Evolutionary conservation across 768 basidiomycete species (phyloP), one percentile per base, ranked within the genome.

Genomic region (Austroboletus eburneus): DNA sequence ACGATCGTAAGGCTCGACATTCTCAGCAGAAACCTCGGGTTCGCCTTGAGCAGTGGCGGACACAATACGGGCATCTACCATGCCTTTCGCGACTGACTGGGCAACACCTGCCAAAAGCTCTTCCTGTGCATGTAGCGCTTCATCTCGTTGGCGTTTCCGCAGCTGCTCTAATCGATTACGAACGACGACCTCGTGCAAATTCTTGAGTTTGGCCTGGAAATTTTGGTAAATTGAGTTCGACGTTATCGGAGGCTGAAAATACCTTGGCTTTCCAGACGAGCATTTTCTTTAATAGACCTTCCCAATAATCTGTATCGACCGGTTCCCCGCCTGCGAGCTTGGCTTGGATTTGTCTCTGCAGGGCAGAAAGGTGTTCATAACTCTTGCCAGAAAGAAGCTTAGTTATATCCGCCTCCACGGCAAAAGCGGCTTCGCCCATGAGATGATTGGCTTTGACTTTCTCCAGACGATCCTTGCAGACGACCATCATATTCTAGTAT

Each of bases 181-280:
- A 43, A 99, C 90, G 10, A 98, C 94, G 23, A 98, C 87, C 72
- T 98, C 93, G 60, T 99, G 96, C 43, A 98, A 74, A 57, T 76
- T 79, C 64, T 91, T 90, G 33, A 99, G 76, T 61, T 94, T 96
- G 7, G 92, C 87, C 92, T 95, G 39, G 20, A 47, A 39, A 46
- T 29, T 47, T 44, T 49, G 41, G 53, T n/a, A 50, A 34, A 24
- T 34, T 32, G 14, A 23, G 47, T 24, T 21, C 17, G 22, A 33
- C 8, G 39, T n/a, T 14, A 38, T 46, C 38, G 23, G 37, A 1
- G 45, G 42, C 33, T 7, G 2, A 54, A 57, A 40, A 8, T 56
- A 91, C 93, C 74, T 97, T 97, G 18, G 96, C 88, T 70, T 98
- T 98, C 85, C 91, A 96, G 3, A 98, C 95, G 20, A 97, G 72